phyloP scores from a whole-genome alignment of 805 yeast species.

The Sungouiozyma ichnusensis region DNA sequence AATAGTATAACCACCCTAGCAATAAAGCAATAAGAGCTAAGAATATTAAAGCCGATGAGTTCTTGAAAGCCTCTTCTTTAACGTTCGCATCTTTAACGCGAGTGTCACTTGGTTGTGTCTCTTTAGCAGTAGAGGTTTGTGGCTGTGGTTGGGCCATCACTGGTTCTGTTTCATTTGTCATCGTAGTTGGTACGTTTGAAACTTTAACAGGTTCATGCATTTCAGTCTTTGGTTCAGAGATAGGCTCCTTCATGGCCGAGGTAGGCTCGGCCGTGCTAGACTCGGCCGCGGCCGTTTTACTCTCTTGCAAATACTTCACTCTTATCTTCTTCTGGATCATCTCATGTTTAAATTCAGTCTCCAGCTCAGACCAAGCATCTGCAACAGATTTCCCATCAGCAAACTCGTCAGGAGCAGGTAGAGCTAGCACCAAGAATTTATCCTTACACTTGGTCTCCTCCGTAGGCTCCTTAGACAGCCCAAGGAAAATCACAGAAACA shows the following conservation, averaged over 20 bases:
- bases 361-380: conserved; percentile 65
- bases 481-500: conserved; percentile 78
- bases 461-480: conserved; percentile 63
- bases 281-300: not conserved
- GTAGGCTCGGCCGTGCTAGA: conserved; percentile 9
- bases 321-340: conserved; percentile 54
- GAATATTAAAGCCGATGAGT: conserved; percentile 41
- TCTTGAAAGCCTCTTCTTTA: conserved; percentile 12
- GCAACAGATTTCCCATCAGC: conserved; percentile 51
- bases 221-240: not conserved
- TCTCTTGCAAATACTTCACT: conserved; percentile 33
- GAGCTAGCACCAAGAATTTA: conserved; percentile 79
- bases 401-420: conserved; percentile 57
- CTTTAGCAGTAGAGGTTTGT: not conserved
- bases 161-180: not conserved
- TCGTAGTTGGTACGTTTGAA: not conserved
- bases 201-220: not conserved
- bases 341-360: conserved; percentile 42
- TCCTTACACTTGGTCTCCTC: conserved; percentile 74
- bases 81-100: no score
- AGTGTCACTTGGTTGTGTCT: no score
- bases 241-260: conserved; percentile 6
- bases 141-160: not conserved
- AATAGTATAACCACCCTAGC: conserved; percentile 65
- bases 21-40: conserved; percentile 46